Evolutionary conservation across 768 basidiomycete species (phyloP).

Genomic region (Lactarius sp.): DNA sequence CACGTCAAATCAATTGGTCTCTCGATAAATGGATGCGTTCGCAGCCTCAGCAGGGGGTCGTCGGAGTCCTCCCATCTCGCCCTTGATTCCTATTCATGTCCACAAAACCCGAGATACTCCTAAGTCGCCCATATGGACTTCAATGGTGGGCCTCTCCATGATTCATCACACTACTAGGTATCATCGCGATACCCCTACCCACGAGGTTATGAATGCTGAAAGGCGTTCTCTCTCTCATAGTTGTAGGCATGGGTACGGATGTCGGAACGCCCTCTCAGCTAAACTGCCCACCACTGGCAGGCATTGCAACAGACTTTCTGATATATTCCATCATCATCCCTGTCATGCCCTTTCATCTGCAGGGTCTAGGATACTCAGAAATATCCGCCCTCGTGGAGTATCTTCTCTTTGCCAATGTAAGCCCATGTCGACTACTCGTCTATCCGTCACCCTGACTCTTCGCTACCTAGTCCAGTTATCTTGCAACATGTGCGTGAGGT

Average conservation of each 20-base stretch:
- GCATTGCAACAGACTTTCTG: constrained; percentile 34
- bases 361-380: constrained; percentile 33
- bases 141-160: constrained; percentile 55
- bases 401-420: constrained; percentile 38
- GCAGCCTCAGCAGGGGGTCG: not conserved
- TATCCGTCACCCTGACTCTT: not conserved
- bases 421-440: constrained; percentile 15
- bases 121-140: constrained; percentile 38
- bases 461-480: constrained; percentile 30
- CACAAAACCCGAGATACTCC: not conserved
- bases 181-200: not conserved
- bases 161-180: constrained; percentile 48
- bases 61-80: not conserved
- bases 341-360: constrained; percentile 37
- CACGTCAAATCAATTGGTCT: not conserved
- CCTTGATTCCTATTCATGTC: not conserved
- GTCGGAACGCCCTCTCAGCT: constrained; percentile 17
- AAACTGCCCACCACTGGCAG: constrained; percentile 22
- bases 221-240: constrained; percentile 25
- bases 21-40: not conserved
- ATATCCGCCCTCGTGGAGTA: constrained; percentile 37
- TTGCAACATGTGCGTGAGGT: constrained; percentile 30
- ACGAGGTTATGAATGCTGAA: not conserved
- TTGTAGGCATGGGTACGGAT: constrained; percentile 40
- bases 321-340: constrained; percentile 40